Evolutionary conservation across 306 rosid genomes (phyloP), one percentile per base, ranked within the genome.

Genomic region (Ormosia emarginata): DNA sequence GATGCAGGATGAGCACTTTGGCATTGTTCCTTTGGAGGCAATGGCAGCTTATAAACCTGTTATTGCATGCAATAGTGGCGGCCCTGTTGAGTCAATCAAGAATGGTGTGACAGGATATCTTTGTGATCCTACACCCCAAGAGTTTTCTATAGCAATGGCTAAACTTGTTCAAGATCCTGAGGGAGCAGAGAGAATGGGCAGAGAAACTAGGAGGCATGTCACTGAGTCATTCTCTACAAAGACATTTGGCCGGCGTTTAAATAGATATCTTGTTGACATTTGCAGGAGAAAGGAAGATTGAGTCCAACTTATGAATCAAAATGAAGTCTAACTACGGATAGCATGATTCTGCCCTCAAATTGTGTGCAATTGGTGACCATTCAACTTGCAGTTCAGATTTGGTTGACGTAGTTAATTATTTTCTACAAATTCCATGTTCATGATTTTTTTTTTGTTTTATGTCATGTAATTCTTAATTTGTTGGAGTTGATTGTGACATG

Each of bases 31-130:
- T 37, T 77, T 91, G 86, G 98, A 95, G 88, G 97, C 99, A 81
- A 95, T 95, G 99, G 98, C 98, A 6, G 98, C 99, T 74, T 88
- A 91, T 75, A 95, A 91, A 86, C 97, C 95, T 10, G 98, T 95
- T 10, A 95, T 93, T 74, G 97, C 95, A 6, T 95, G 98, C 92
- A 89, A 95, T 57, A 91, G 93, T 70, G 98, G 97, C 14, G 97
- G 98, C 49, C 97, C 97, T n/a, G 89, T 93, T 39, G 99, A 95
- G 89, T 89, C 97, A 0, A 84, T 91, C 59, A 91, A 87, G 89
- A 78, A 85, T 62, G 94, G 91, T 50, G 81, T 49, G 61, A 93
- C 93, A 0, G 95, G 98, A 52, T 93, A 87, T 89, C 97, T 89
- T 41, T 95, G 97, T 67, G 79, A 85, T 58, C 92, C 97, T 69